These are phyloP conservation scores for Myxozyma udenii DNA, from an alignment of 805 yeast genomes.

Conservation along the genomic window DNA sequence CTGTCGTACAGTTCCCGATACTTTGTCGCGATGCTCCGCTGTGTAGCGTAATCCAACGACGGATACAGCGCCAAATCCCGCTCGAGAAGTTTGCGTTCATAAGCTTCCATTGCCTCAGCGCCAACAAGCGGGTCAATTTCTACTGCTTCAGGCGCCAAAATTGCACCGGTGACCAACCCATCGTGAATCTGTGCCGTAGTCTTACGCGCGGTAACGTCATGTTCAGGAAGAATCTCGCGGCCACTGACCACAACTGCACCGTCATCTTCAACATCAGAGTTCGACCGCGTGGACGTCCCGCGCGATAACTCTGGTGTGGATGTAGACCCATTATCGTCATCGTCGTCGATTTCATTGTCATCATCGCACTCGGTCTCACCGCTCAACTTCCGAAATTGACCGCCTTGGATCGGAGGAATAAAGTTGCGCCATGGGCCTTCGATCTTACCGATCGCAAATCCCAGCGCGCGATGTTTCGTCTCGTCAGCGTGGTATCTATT, in stretches of 20 bases:
- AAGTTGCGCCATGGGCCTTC: slow-evolving; percentile 67
- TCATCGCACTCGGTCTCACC: not conserved
- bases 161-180: not conserved
- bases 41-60: slow-evolving; percentile 64
- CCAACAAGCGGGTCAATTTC: slow-evolving; percentile 8
- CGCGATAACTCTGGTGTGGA: slow-evolving; percentile 5
- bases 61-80: slow-evolving; percentile 61
- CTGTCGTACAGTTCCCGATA: slow-evolving; percentile 60
- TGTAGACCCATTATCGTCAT: slow-evolving; percentile 9
- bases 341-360: slow-evolving; percentile 3
- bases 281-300: not conserved
- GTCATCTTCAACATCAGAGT: not conserved
- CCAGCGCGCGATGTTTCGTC: slow-evolving; percentile 50
- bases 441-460: slow-evolving; percentile 64
- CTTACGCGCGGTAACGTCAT: not conserved
- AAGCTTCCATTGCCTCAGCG: slow-evolving; percentile 49
- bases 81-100: slow-evolving; percentile 54
- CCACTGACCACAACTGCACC: not conserved
- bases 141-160: slow-evolving; percentile 19
- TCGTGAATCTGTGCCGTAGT: not conserved
- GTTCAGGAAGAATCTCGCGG: not conserved
- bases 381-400: slow-evolving; percentile 39
- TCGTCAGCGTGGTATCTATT: slow-evolving; percentile 60
- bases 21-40: slow-evolving; percentile 51
- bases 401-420: slow-evolving; percentile 89